Evolutionary conservation across 495 filamentous ascomycete genomes (phyloP).

Genomic region (Penicillium robsamsonii): DNA sequence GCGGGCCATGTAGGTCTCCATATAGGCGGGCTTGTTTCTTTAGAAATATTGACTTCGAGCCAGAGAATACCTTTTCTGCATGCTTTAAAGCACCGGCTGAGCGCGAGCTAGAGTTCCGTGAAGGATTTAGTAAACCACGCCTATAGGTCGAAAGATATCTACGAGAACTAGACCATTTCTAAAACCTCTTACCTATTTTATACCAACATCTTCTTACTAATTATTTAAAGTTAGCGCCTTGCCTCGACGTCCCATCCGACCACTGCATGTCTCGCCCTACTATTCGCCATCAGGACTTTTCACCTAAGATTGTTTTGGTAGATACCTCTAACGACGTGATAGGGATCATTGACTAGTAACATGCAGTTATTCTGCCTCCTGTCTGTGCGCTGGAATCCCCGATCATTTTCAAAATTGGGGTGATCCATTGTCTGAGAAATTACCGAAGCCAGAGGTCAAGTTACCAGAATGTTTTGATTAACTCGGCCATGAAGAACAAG

Average conservation of each 20-base stretch:
- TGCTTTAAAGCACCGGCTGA: constrained; percentile 30
- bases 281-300: constrained; percentile 27
- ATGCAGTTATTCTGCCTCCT: constrained; percentile 30
- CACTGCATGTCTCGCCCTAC: constrained; percentile 25
- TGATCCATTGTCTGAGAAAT: constrained; percentile 28
- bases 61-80: constrained; percentile 21
- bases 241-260: constrained; percentile 16
- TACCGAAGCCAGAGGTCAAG: constrained; percentile 25
- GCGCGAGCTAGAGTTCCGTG: constrained; percentile 25
- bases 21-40: neutral
- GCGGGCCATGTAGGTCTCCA: constrained; percentile 32
- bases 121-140: constrained; percentile 25
- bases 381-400: constrained; percentile 30
- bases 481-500: constrained; percentile 19
- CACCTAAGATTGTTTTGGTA: constrained; percentile 31
- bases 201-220: constrained; percentile 20
- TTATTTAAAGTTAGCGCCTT: constrained; percentile 24
- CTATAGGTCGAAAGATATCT: constrained; percentile 26
- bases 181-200: constrained; percentile 13
- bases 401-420: constrained; percentile 33
- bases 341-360: constrained; percentile 38
- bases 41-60: constrained; percentile 5
- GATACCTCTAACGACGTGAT: constrained; percentile 26
- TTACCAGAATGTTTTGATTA: constrained; percentile 23
- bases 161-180: constrained; percentile 23